These are phyloP conservation scores for Passalora sequoiae DNA, from an alignment of 2,329 filamentous ascomycete genomes.

Conservation along the genomic window DNA sequence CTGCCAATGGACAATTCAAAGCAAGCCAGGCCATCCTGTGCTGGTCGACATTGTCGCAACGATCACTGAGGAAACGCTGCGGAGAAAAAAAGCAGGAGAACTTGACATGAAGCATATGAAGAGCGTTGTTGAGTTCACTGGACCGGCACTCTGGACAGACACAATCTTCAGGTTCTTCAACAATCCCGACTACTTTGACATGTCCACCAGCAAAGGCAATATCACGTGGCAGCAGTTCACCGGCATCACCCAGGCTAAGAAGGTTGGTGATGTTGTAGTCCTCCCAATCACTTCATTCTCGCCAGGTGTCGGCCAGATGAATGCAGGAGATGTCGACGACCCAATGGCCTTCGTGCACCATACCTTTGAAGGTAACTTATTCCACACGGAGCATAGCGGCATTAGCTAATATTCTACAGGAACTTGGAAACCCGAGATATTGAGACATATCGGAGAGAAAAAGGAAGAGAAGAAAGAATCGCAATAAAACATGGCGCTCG, in stretches of 20 bases:
- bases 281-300: conserved; percentile 97
- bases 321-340: conserved; percentile 78
- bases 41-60: conserved; percentile 80
- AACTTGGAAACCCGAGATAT: conserved; percentile 69
- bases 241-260: conserved; percentile 73
- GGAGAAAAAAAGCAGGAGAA: conserved; percentile 62
- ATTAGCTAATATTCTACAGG: conserved; percentile 43
- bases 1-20: conserved; percentile 98
- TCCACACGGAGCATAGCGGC: not conserved
- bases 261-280: conserved; percentile 87
- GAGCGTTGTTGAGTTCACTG: conserved; percentile 87
- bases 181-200: conserved; percentile 80
- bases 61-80: conserved; percentile 77
- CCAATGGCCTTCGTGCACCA: conserved; percentile 98
- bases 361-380: conserved; percentile 75
- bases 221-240: conserved; percentile 89
- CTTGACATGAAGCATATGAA: conserved; percentile 56
- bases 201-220: conserved; percentile 62
- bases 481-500: not conserved
- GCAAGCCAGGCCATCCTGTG: conserved; percentile 89
- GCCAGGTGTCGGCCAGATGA: conserved; percentile 90
- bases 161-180: conserved; percentile 90
- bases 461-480: conserved; percentile 40
- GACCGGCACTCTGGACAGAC: conserved; percentile 93
- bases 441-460: conserved; percentile 60